Evolutionary conservation across 106 monocot species (phyloP), one percentile per base, ranked within the genome.

Genomic region (Apostasia ramifera): DNA sequence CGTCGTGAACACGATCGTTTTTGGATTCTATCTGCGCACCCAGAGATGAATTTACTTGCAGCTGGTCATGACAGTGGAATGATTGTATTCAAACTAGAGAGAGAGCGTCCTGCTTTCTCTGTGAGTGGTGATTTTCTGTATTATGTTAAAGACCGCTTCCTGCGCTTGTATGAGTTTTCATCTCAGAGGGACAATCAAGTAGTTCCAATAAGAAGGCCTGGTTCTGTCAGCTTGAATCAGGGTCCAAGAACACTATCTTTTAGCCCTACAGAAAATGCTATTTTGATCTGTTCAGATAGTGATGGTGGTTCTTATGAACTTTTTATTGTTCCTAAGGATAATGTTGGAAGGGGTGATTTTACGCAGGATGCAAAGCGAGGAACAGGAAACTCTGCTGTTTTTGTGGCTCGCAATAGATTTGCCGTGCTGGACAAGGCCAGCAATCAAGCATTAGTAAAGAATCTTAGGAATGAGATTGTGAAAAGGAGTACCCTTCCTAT

Each of bases 21-120:
- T 71, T 93, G 92, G 93, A 84, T 93, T 59, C 89, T 93, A 59
- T 59, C 93, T 42, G 88, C 88, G 1, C 93, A 93, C 52, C 86
- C 93, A 47, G 93, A 93, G 68, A 84, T 93, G 81, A 93, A 93
- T 70, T 86, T 93, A 51, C 81, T 93, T 63, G 93, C 93, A 26
- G 93, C 93, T 53, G 93, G 93, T 15, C 93, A 93, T 79, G 93
- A 93, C 70, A 85, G 85, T 61, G 92, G 92, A n/a, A 93, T 93
- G 92, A 83, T 93, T 55, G 92, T 93, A 47, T 93, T 93, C 71
- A 93, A 93, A 74, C 72, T 93, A 47, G 92, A 93, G 71, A 82
- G 88, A 66, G 93, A 93, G 60, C 83, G 93, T 6, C 93, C 89
- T 51, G 93, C 89, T 48, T 93, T 93, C 67, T 75, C 86, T 70